Conservation (phyloP, 768 basidiomycete species). For the Cystofilobasidium macerans region DNA sequence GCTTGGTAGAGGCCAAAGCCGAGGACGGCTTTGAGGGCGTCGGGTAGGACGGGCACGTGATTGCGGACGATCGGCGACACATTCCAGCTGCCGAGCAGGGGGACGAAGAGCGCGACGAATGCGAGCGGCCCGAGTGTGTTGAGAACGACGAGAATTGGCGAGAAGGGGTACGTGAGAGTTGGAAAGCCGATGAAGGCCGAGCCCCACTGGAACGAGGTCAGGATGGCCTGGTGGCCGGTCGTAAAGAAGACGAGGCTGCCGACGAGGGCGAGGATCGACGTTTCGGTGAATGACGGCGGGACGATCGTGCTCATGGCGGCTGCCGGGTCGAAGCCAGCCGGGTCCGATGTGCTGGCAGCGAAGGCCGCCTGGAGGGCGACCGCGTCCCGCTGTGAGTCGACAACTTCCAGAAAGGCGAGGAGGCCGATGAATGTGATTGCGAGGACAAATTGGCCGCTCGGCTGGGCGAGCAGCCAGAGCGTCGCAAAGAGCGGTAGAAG, state of each 20-base stretch:
- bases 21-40: slow-evolving; percentile 42
- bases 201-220: slow-evolving; percentile 92
- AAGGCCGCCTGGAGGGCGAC: slow-evolving; percentile 33
- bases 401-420: slow-evolving; percentile 64
- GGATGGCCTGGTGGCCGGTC: slow-evolving; percentile 83
- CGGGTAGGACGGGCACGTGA: slow-evolving; percentile 33
- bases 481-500: slow-evolving; percentile 56
- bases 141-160: slow-evolving; percentile 58
- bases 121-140: slow-evolving; percentile 70
- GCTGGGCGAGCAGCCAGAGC: slow-evolving; percentile 55
- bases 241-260: slow-evolving; percentile 67
- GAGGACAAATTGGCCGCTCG: slow-evolving; percentile 71
- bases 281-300: slow-evolving; percentile 51
- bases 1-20: slow-evolving; percentile 22
- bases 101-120: slow-evolving; percentile 55
- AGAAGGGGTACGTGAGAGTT: slow-evolving; percentile 58
- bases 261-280: slow-evolving; percentile 62
- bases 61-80: slow-evolving; percentile 49
- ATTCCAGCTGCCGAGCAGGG: slow-evolving; percentile 74
- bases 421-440: slow-evolving; percentile 54
- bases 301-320: slow-evolving; percentile 40
- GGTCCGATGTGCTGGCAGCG: slow-evolving; percentile 34
- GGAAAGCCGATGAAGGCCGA: slow-evolving; percentile 69
- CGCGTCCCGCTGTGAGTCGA: slow-evolving; percentile 71
- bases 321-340: slow-evolving; percentile 48